These are phyloP conservation scores for Entoloma clypeatum DNA, from an alignment of 1,284 basidiomycete species.

Conservation along the genomic window DNA sequence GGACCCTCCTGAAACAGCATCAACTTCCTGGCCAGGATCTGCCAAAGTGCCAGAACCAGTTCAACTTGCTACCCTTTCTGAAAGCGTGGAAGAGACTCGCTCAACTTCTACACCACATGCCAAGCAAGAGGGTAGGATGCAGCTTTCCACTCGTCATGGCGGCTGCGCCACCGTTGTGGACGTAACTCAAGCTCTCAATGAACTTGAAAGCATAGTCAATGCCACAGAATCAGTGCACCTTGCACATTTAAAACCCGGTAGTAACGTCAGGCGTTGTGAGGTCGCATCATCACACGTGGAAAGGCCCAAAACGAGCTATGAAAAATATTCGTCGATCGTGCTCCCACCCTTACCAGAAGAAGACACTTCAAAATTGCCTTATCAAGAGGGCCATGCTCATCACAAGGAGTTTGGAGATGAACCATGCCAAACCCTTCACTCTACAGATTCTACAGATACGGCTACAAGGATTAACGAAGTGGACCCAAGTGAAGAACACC, in stretches of 20 bases:
- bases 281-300: constrained; percentile 31
- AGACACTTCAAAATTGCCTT: constrained; percentile 52
- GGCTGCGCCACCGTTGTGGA: constrained; percentile 73
- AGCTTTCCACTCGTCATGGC: constrained; percentile 29
- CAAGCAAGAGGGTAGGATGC: constrained; percentile 9
- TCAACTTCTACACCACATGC: no score
- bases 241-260: constrained; percentile 10
- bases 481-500: no score
- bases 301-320: constrained; percentile 61
- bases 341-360: constrained; percentile 68
- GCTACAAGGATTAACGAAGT: no score
- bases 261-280: constrained; percentile 8
- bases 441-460: no score
- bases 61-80: no score
- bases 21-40: no score
- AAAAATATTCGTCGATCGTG: constrained; percentile 56
- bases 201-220: constrained; percentile 13
- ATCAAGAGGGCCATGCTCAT: constrained; percentile 28
- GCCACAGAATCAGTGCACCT: constrained; percentile 1
- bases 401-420: background rate
- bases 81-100: no score
- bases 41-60: no score
- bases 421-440: no score
- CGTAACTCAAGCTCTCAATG: constrained; percentile 58
- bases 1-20: no score